Percentiles rank a stretch among this genome's conserved stretches.
These are phyloP conservation scores for Zygosaccharomyces sapae DNA, from an alignment of 1,139 yeast species.

Conservation along the genomic window DNA sequence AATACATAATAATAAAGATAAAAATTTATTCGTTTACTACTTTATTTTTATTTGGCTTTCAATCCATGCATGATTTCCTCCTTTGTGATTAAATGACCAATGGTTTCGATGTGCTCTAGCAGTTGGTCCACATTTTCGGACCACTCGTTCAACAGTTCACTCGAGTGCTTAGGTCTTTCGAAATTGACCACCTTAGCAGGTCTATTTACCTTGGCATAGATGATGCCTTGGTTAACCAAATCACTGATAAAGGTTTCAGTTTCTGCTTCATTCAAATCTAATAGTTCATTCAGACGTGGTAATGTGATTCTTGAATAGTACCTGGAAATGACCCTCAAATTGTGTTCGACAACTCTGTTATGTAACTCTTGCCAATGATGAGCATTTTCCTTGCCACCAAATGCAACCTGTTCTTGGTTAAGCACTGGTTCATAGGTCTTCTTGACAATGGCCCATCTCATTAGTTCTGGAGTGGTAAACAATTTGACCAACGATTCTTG, in stretches of 20 bases:
- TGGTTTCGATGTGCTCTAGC: constrained; percentile 84
- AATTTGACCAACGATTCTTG: constrained; percentile 68
- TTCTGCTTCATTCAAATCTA: constrained; percentile 72
- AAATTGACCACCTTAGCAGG: constrained; percentile 85
- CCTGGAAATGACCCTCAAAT: constrained; percentile 79
- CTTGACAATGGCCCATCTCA: constrained; percentile 88
- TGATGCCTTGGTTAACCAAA: constrained; percentile 84
- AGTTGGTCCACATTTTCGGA: constrained; percentile 79
- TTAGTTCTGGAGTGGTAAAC: constrained; percentile 84
- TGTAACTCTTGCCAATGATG: constrained; percentile 77
- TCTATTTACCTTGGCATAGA: constrained; percentile 89
- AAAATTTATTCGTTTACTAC: neutral
- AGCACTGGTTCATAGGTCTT: constrained; percentile 56
- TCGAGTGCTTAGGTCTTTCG: constrained; percentile 69
- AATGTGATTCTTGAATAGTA: constrained; percentile 82
- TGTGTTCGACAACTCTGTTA: constrained; percentile 89
- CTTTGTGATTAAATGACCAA: constrained; percentile 92
- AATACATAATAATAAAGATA: neutral
- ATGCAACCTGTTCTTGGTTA: constrained; percentile 33
- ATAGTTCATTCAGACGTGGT: constrained; percentile 70
- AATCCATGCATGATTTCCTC: constrained; percentile 92
- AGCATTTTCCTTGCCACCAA: constrained; percentile 40
- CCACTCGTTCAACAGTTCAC: constrained; percentile 92
- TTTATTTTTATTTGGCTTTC: constrained; percentile 37
- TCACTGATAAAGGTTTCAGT: constrained; percentile 82